phyloP scores from a whole-genome alignment of 1,284 basidiomycete species.

The Erythrobasidium hasegawianum region DNA sequence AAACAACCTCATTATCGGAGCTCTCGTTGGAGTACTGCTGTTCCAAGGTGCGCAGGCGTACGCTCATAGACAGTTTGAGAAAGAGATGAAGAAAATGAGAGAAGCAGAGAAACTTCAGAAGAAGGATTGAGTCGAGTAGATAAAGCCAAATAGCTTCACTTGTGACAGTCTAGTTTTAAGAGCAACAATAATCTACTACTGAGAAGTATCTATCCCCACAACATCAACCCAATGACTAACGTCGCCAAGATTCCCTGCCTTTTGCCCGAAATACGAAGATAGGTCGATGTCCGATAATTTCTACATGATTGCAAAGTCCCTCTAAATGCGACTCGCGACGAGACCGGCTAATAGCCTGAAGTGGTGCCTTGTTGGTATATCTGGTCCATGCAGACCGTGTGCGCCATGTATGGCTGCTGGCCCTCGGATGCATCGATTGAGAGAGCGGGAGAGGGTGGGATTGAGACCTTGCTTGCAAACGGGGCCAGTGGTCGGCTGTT shows the following conservation, averaged over 20 bases:
- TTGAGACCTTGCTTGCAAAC: not conserved
- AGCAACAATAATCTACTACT: too few species aligned
- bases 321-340: too few species aligned
- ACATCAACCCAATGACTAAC: too few species aligned
- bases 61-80: slow-evolving; percentile 21
- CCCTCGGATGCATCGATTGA: slow-evolving; percentile 2
- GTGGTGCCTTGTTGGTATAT: not conserved
- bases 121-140: slow-evolving; percentile 7
- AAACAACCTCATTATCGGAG: slow-evolving; percentile 33
- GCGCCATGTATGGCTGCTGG: slow-evolving; percentile 6
- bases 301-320: too few species aligned
- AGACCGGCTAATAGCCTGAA: too few species aligned
- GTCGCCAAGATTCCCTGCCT: too few species aligned
- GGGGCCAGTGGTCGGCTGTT: slow-evolving; percentile 25
- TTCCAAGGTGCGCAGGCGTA: slow-evolving; percentile 31
- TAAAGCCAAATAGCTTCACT: too few species aligned
- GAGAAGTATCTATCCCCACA: too few species aligned
- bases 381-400: slow-evolving; percentile 32
- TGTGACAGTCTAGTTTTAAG: too few species aligned
- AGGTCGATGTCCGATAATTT: too few species aligned
- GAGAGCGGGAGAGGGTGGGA: slow-evolving; percentile 3
- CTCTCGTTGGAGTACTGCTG: slow-evolving; percentile 29
- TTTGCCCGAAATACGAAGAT: too few species aligned
- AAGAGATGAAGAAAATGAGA: slow-evolving; percentile 22
- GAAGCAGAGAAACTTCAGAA: slow-evolving; percentile 18